Percentiles rank a stretch among this genome's conserved stretches.
Evolutionary conservation across 371 early-diverging fungal species (phyloP).

Genomic region (Coemansia sp.): DNA sequence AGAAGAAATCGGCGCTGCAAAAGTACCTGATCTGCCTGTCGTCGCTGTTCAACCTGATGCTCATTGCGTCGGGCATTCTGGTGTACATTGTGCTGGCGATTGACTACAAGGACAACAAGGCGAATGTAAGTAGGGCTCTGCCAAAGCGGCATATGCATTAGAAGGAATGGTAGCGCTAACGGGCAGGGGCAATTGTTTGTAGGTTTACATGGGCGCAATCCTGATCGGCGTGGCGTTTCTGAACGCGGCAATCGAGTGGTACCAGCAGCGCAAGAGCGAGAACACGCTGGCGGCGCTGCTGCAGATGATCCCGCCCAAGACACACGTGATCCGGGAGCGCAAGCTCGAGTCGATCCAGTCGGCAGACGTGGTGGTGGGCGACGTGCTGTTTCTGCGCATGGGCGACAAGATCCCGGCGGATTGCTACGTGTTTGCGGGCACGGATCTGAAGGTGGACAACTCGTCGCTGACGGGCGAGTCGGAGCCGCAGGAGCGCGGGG

Average conservation of each 20-base stretch:
- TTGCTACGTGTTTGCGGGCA: conserved; percentile 65
- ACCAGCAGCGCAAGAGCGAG: conserved; percentile 81
- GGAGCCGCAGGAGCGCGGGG: conserved; percentile 81
- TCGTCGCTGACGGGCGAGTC: conserved; percentile 95
- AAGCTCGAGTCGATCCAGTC: conserved; percentile 64
- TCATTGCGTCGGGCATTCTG: conserved; percentile 79
- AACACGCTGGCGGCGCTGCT: conserved; percentile 88
- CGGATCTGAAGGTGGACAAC: conserved; percentile 94
- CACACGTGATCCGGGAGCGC: conserved; percentile 75
- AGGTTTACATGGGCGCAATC: conserved; percentile 88
- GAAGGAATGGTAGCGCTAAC: neutral
- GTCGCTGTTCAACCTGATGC: conserved; percentile 81
- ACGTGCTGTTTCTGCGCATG: conserved; percentile 80
- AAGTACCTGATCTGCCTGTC: conserved; percentile 71
- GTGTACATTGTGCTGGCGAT: conserved; percentile 75
- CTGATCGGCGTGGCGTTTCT: conserved; percentile 82
- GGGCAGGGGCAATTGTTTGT: conserved; percentile 1
- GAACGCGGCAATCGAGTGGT: conserved; percentile 91
- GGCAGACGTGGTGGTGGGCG: conserved; percentile 77
- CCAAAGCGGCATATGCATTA: neutral
- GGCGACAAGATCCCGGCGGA: conserved; percentile 97
- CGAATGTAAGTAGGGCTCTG: conserved; percentile 59
- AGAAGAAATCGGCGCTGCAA: conserved; percentile 68
- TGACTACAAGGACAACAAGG: conserved; percentile 64
- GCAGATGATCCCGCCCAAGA: conserved; percentile 82